A percentile compares a stretch with the other conserved stretches of the same genome.
Conservation (phyloP, 1,284 basidiomycete species). For the Leccinum solheimii region DNA sequence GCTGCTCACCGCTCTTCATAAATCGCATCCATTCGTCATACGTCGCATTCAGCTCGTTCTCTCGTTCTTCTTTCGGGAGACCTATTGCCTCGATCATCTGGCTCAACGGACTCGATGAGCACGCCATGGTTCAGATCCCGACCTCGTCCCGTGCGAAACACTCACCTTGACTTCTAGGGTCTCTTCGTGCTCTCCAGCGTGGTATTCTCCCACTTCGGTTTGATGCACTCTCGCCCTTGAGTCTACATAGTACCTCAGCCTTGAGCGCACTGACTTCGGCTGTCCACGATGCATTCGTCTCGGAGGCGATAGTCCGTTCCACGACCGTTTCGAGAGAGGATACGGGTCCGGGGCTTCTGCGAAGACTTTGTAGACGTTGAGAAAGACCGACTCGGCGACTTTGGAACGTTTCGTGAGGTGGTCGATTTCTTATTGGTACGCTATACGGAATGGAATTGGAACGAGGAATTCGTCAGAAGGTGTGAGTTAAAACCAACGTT, state of each 20-base stretch:
- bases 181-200: conserved; percentile 65
- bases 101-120: conserved; percentile 7
- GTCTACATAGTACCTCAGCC: conserved; percentile 57
- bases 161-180: conserved; percentile 82
- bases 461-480: neutral
- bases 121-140: neutral
- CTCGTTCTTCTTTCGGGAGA: conserved; percentile 67
- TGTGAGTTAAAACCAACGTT: neutral
- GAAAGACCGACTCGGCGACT: conserved; percentile 90
- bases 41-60: conserved; percentile 93
- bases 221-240: conserved; percentile 76
- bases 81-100: conserved; percentile 91
- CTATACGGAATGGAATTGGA: conserved; percentile 39
- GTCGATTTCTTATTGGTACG: conserved; percentile 97
- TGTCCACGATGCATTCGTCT: conserved; percentile 27
- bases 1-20: conserved; percentile 82
- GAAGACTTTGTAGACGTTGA: conserved; percentile 91
- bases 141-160: conserved; percentile 1
- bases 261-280: conserved; percentile 77
- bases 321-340: conserved; percentile 93
- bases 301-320: conserved; percentile 81
- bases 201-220: conserved; percentile 65
- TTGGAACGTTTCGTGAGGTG: conserved; percentile 90
- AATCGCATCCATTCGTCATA: conserved; percentile 96
- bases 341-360: conserved; percentile 96